These are phyloP conservation scores for Capronia epimyces DNA, from an alignment of 2,329 filamentous ascomycete species.

Conservation along the genomic window DNA sequence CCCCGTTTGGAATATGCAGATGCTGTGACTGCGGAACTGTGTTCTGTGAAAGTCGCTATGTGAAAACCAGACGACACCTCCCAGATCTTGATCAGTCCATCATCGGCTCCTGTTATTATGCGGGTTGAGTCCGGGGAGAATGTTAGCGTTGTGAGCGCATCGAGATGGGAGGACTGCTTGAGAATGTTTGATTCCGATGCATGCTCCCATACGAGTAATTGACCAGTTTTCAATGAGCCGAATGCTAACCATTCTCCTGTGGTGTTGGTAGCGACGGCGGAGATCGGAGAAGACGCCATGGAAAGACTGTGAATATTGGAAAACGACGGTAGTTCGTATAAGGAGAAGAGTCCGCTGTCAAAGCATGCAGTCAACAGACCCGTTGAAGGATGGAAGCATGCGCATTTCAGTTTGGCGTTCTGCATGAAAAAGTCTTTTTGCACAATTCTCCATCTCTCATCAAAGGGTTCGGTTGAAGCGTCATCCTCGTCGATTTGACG, in stretches of 20 bases:
- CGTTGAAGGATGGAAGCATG: slow-evolving; percentile 78
- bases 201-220: slow-evolving; percentile 99
- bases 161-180: slow-evolving; percentile 96
- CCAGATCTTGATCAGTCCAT: slow-evolving; percentile 98
- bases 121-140: slow-evolving; percentile 92
- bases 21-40: slow-evolving; percentile 84
- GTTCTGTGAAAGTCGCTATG: slow-evolving; percentile 95
- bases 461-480: slow-evolving; percentile 56
- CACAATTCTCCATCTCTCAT: slow-evolving; percentile 83
- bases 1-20: slow-evolving; percentile 94
- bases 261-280: slow-evolving; percentile 89
- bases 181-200: slow-evolving; percentile 98
- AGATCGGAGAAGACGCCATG: slow-evolving; percentile 95
- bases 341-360: slow-evolving; percentile 84
- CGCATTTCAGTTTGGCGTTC: slow-evolving; percentile 78
- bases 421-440: slow-evolving; percentile 92
- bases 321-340: slow-evolving; percentile 95
- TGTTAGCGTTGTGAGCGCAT: slow-evolving; percentile 85
- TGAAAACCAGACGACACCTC: slow-evolving; percentile 95
- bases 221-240: slow-evolving; percentile 88
- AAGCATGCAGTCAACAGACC: slow-evolving; percentile 96
- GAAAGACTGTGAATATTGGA: slow-evolving; percentile 85
- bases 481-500: slow-evolving; percentile 53
- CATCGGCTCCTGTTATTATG: slow-evolving; percentile 89
- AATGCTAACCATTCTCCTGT: slow-evolving; percentile 96